These are phyloP conservation scores for Aspergillus brasiliensis DNA, from an alignment of 2,329 filamentous ascomycete species.

Conservation along the genomic window DNA sequence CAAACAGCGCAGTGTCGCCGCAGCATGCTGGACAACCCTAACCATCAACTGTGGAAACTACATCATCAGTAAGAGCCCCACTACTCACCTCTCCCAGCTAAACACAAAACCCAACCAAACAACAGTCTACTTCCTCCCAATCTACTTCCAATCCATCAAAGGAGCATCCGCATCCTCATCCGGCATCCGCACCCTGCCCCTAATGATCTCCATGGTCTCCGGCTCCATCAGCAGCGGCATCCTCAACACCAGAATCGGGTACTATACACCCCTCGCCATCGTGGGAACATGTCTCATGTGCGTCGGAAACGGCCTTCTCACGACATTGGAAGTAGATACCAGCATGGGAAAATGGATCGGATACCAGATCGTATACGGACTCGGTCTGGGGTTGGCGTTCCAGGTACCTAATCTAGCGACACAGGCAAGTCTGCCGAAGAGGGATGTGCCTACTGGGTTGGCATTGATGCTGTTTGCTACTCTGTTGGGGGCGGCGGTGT, in stretches of 20 bases:
- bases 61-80: neutral
- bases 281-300: slow-evolving; percentile 34
- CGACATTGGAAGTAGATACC: slow-evolving; percentile 39
- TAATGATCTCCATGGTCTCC: slow-evolving; percentile 37
- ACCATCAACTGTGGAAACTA: neutral
- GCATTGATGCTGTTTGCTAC: slow-evolving; percentile 40
- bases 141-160: slow-evolving; percentile 53
- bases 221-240: slow-evolving; percentile 34
- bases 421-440: slow-evolving; percentile 34
- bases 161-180: slow-evolving; percentile 45
- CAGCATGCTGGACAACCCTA: slow-evolving; percentile 39
- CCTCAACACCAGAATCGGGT: slow-evolving; percentile 34
- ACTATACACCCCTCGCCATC: slow-evolving; percentile 42
- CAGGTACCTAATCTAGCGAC: slow-evolving; percentile 39
- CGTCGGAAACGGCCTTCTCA: slow-evolving; percentile 46
- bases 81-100: neutral
- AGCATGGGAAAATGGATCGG: slow-evolving; percentile 40
- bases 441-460: slow-evolving; percentile 38
- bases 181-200: slow-evolving; percentile 44
- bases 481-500: slow-evolving; percentile 43
- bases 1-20: slow-evolving; percentile 46
- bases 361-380: slow-evolving; percentile 37
- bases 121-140: slow-evolving; percentile 39
- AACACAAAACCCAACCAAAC: no score
- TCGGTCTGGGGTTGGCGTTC: slow-evolving; percentile 38